Evolutionary conservation across 768 basidiomycete genomes (phyloP), one percentile per base, ranked within the genome.

Genomic region (Serendipita sp.): DNA sequence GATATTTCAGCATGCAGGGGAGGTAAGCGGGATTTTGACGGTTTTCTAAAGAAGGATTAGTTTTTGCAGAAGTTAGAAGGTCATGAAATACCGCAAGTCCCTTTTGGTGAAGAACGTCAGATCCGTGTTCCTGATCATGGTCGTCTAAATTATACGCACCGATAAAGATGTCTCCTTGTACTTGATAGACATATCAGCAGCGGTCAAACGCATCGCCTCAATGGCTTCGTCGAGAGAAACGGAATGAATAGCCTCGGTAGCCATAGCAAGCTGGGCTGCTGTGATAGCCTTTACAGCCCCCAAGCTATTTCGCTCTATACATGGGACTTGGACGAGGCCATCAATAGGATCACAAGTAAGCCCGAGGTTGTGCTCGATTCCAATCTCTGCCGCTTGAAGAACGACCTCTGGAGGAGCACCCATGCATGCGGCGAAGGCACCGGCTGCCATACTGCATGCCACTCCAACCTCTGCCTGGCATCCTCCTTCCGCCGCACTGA

Each of bases 381-480:
- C 63, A 11, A 58, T 31, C 20, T 58, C 53, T 26, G 53, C 53
- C 9, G 33, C 45, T 75, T 90, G 88, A 16, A 90, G 74, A 3
- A 90, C 83, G 9, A 84, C 90, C 71, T 90, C 88, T 7, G 89
- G 89, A 1, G 85, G 81, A 42, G 86, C 89, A 64, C 94, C 94
- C 85, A 96, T 88, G 70, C 90, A 94, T 3, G 94, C 94, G 2
- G 90, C 87, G 69, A 95, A 94, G 0, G 89, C 94, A 50, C 86
- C 92, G 61, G 86, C 86, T 0, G 93, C 95, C 95, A 97, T 97
- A 2, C 91, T 90, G 69, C 90, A 91, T 1, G 95, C 94, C 43
- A 97, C 95, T 71, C 94, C 94, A 3, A 98, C 94, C 75, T 95
- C 92, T 20, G 92, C 92, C 75, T 92, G 90, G 71, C 92, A 95